Evolutionary conservation across 2,329 filamentous ascomycete species (phyloP), one percentile per base, ranked within the genome.

Genomic region (Esteya vermicola): DNA sequence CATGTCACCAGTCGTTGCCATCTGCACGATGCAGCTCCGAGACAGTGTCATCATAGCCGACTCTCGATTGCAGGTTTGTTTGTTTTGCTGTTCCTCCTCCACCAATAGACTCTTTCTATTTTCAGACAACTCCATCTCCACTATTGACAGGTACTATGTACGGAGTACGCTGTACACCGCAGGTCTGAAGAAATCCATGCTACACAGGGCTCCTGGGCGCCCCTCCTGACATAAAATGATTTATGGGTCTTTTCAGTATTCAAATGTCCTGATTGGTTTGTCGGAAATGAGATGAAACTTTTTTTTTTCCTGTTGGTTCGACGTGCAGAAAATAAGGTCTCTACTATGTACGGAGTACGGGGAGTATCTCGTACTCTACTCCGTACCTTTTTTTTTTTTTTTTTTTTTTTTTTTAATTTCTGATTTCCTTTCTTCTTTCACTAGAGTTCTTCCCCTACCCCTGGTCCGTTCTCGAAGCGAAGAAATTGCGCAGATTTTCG

Each of bases 321-420:
- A n/a, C n/a, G n/a, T n/a, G n/a, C n/a, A n/a, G n/a, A n/a, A n/a
- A n/a, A n/a, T n/a, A n/a, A n/a, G n/a, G n/a, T n/a, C n/a, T n/a
- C n/a, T n/a, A n/a, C n/a, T 68, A 66, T 41, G 48, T 55, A 5
- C 62, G 65, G 3, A 52, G 47, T 12, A 57, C 50, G n/a, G n/a
- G n/a, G n/a, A n/a, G n/a, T n/a, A n/a, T n/a, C n/a, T n/a, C n/a
- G n/a, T n/a, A n/a, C n/a, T n/a, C n/a, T n/a, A n/a, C n/a, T n/a
- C n/a, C n/a, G n/a, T n/a, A n/a, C n/a, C n/a, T n/a, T n/a, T n/a
- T n/a, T n/a, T n/a, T n/a, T n/a, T n/a, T n/a, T n/a, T n/a, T n/a
- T n/a, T n/a, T n/a, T n/a, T n/a, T n/a, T n/a, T n/a, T n/a, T n/a
- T n/a, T n/a, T n/a, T n/a, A n/a, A n/a, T n/a, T n/a, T n/a, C n/a